Base-by-base conservation (phyloP, 2,329 filamentous ascomycete genomes). In the Monosporascus sp. region DNA sequence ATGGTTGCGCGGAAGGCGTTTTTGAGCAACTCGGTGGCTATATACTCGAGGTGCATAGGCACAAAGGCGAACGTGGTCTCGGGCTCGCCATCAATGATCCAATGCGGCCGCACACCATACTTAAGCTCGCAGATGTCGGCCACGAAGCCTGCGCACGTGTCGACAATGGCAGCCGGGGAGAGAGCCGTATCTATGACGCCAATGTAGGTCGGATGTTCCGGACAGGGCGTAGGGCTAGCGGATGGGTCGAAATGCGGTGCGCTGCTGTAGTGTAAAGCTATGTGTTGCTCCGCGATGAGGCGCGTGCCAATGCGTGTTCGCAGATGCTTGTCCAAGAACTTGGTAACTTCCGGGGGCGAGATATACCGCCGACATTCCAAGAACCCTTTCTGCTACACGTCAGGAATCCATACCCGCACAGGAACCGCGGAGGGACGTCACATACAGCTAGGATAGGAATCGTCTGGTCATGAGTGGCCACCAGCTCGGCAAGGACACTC, bases 101-200 rank as follows among this genome's bases (percentile, higher is more conserved):
- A 80, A 2, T 79, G 81, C 0, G 94, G 94, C 0, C 94, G 83
- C 1, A 95, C 85, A 50, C 94, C 94, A 66, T 99, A 99, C 57
- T 94, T 93, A 37, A 97, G 80, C 75, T 97, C 94, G 74, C 93
- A 97, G 56, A 97, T 96, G 66, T 97, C 94, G 39, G 89, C 90
- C 0, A 99, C 94, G 57, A 94, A 95, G 54, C 87, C 86, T 50
- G 92, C 92, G 71, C 93, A 97, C 7, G 83, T 82, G 61, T 92
- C 86, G 44, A 97, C 83, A 43, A 93, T 89, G 46, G 83, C 80
- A 0, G 90, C 89, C 0, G 94, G 94, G 37, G 86, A 86, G 9
- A 99, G 77, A 3, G 86, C 86, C 0, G 94, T 97, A 72, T 99
- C 93, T 57, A 99, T 97, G 22, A 97, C 91, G 50, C 94, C 94